These are phyloP conservation scores for Mariannaea elegans DNA, from an alignment of 2,329 filamentous ascomycete genomes.

Conservation along the genomic window DNA sequence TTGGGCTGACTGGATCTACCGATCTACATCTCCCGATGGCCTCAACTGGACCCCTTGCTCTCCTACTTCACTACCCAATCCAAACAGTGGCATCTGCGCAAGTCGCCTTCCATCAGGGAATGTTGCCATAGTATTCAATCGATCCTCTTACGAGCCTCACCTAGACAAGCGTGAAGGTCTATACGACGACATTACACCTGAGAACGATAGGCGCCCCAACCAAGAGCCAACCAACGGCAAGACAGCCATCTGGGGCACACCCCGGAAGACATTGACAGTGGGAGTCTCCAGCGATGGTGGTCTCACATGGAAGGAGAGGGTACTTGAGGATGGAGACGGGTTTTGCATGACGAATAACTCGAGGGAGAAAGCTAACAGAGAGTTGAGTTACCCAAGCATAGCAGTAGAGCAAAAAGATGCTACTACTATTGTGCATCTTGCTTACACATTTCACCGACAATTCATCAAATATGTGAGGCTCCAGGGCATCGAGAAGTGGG, in stretches of 20 bases:
- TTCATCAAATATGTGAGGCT: conserved; percentile 51
- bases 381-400: conserved; percentile 56
- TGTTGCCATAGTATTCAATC: conserved; percentile 51
- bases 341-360: conserved; percentile 58
- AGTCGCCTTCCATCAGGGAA: conserved; percentile 48
- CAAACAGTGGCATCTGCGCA: conserved; percentile 53
- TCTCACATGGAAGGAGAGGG: conserved; percentile 47
- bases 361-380: conserved; percentile 50
- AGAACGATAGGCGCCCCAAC: conserved; percentile 49
- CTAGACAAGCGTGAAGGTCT: conserved; percentile 49
- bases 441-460: conserved; percentile 54
- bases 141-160: conserved; percentile 45
- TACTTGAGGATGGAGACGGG: conserved; percentile 55
- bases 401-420: conserved; percentile 30
- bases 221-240: conserved; percentile 48
- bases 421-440: conserved; percentile 45
- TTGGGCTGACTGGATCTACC: conserved; percentile 55
- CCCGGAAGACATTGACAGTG: conserved; percentile 46
- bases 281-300: conserved; percentile 49
- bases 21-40: conserved; percentile 50
- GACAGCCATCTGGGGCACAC: conserved; percentile 55
- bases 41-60: conserved; percentile 49
- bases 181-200: conserved; percentile 55
- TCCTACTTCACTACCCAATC: conserved; percentile 51
- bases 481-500: conserved; percentile 39